These are phyloP conservation scores for Aspergillus awamori DNA, from an alignment of 2,329 filamentous ascomycete genomes.

Conservation along the genomic window DNA sequence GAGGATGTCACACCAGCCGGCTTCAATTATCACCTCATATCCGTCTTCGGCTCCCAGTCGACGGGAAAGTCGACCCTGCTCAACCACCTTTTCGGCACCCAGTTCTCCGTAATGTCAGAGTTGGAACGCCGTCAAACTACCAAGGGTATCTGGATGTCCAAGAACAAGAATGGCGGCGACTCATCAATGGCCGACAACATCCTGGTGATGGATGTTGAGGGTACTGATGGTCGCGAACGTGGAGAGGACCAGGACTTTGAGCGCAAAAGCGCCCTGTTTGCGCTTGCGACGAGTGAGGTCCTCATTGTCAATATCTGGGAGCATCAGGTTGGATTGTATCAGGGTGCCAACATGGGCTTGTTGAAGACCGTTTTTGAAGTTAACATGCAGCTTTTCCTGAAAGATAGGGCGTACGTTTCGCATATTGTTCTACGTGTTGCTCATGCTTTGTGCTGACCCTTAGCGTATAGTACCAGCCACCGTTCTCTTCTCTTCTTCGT, in stretches of 20 bases:
- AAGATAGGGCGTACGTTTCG: constrained; percentile 77
- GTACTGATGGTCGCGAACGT: constrained; percentile 91
- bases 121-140: constrained; percentile 92
- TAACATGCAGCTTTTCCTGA: constrained; percentile 94
- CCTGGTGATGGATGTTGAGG: constrained; percentile 98
- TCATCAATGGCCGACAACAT: constrained; percentile 89
- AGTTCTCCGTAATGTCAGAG: constrained; percentile 98
- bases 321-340: constrained; percentile 95
- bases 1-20: constrained; percentile 83
- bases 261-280: constrained; percentile 95
- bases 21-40: constrained; percentile 99
- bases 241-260: constrained; percentile 99
- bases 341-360: constrained; percentile 97
- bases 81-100: constrained; percentile 92
- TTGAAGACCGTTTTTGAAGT: constrained; percentile 99
- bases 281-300: constrained; percentile 94
- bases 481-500: constrained; percentile 97
- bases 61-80: constrained; percentile 97
- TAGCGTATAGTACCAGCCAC: constrained; percentile 68
- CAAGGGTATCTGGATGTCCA: constrained; percentile 99
- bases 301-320: constrained; percentile 99
- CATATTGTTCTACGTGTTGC: not conserved
- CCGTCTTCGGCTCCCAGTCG: constrained; percentile 97
- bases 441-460: constrained; percentile 27
- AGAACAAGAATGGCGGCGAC: constrained; percentile 72